Evolutionary conservation across 2,329 filamentous ascomycete species (phyloP), one percentile per base, ranked within the genome.

Genomic region (Neocatenulostroma microsporum): DNA sequence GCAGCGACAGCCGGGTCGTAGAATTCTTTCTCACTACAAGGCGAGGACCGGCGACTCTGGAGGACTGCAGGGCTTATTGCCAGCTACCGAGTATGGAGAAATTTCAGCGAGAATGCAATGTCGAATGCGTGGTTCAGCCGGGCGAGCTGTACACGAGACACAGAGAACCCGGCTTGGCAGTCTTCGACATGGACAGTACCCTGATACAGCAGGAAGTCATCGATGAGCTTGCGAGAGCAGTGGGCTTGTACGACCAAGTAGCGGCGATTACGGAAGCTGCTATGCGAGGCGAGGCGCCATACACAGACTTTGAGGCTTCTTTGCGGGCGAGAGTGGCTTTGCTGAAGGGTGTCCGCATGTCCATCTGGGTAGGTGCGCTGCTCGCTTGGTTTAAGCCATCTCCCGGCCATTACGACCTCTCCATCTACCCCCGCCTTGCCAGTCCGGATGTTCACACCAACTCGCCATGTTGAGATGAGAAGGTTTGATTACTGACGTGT

Each of bases 101-200:
- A 12, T 14, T 41, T n/a, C 34, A 41, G 18, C 10, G 14, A 21
- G 15, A 17, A 27, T 21, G 37, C 21, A 7, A 41, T 14, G 23
- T 50, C 14, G 45, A 54, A 21, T 21, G 49, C 9, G 30, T 54
- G 30, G 17, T 53, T 3, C 52, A 54, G 27, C 48, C 52, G 5
- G 32, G 23, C 13, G 26, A 21, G 5, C 41, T 54, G 3, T 50
- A 49, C 34, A 27, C 34, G 10, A 28, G 34, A 5, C 57, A 58
- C 35, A 37, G 36, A 25, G 34, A 35, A 2, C 50, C 56, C 5
- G 77, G 89, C 7, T 70, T 96, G 9, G 87, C 89, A 3, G 85
- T 95, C 21, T 98, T 98, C 56, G 91, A 98, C 62, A 98, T 98
- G 91, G 91, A 98, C 66, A 91, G 83, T 61, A 98, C 91, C 0